These are phyloP conservation scores for Sclerotinia borealis DNA, from an alignment of 2,329 filamentous ascomycete genomes.

Conservation along the genomic window DNA sequence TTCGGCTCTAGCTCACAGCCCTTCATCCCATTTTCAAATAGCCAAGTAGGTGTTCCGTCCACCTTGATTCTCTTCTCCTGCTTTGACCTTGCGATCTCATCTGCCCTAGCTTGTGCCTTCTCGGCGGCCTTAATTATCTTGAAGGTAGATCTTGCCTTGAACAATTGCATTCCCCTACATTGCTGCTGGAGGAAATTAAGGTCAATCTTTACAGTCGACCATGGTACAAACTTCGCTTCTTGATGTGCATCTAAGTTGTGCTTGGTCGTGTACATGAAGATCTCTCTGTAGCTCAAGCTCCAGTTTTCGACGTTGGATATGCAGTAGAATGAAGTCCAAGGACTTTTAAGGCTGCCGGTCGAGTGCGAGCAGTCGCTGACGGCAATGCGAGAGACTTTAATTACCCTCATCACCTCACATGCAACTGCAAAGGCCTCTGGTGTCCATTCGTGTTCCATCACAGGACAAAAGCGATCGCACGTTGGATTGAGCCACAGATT, in stretches of 20 bases:
- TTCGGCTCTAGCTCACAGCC: too few relatives aligned
- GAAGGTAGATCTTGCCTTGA: not conserved
- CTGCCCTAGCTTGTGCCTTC: too few relatives aligned
- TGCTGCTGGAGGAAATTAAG: not conserved
- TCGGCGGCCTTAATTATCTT: not conserved
- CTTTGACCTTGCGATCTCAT: too few relatives aligned
- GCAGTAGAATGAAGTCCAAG: not conserved
- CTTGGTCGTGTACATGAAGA: not conserved
- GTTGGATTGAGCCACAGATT: not conserved
- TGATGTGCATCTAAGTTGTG: not conserved
- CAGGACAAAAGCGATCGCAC: not conserved
- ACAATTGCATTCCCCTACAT: not conserved
- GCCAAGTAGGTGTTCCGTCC: too few relatives aligned
- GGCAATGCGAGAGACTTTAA: not conserved
- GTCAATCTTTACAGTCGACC: too few relatives aligned
- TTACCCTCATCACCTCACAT: not conserved
- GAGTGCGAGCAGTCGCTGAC: not conserved
- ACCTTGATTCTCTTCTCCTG: too few relatives aligned
- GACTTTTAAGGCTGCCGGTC: not conserved
- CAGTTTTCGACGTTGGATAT: not conserved
- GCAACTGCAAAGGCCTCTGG: not conserved
- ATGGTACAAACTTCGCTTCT: not conserved
- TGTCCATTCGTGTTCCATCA: not conserved
- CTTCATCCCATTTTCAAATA: too few relatives aligned
- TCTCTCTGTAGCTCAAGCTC: not conserved